These are phyloP conservation scores for Lodderomyces pseudojiufengensis DNA, from an alignment of 1,139 yeast species.

Conservation along the genomic window DNA sequence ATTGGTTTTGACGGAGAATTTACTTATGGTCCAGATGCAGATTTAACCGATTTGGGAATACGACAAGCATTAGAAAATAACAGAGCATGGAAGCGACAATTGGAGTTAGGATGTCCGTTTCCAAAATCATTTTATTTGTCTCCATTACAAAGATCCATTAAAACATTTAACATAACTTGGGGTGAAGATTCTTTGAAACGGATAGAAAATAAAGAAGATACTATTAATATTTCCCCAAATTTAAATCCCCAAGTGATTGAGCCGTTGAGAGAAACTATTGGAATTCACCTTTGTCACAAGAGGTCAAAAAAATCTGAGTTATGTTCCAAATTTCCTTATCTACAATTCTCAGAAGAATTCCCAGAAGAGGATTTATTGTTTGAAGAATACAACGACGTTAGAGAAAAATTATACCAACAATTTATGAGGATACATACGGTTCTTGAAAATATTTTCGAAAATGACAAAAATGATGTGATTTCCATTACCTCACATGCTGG, in stretches of 20 bases:
- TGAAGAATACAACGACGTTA: constrained; percentile 31
- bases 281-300: constrained; percentile 65
- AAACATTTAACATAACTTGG: constrained; percentile 62
- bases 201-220: background rate
- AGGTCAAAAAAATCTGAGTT: constrained; percentile 38
- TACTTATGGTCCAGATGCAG: constrained; percentile 68
- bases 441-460: constrained; percentile 49
- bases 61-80: constrained; percentile 44
- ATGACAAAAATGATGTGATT: constrained; percentile 34
- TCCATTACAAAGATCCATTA: constrained; percentile 61
- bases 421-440: constrained; percentile 47
- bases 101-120: constrained; percentile 46
- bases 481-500: constrained; percentile 66
- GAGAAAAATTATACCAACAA: constrained; percentile 40
- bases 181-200: constrained; percentile 24
- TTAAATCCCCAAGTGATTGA: constrained; percentile 46
- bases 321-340: constrained; percentile 20
- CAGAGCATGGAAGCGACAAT: constrained; percentile 41
- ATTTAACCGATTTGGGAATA: constrained; percentile 55
- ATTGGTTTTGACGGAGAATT: constrained; percentile 53
- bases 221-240: constrained; percentile 11
- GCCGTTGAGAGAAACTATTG: constrained; percentile 62
- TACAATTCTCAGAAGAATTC: constrained; percentile 45
- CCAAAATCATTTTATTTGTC: constrained; percentile 58
- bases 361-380: constrained; percentile 47